A percentile compares a stretch with the other conserved stretches of the same genome.
Evolutionary conservation across 495 filamentous ascomycete genomes (phyloP).

Genomic region (Saxophila tyrrhenica): DNA sequence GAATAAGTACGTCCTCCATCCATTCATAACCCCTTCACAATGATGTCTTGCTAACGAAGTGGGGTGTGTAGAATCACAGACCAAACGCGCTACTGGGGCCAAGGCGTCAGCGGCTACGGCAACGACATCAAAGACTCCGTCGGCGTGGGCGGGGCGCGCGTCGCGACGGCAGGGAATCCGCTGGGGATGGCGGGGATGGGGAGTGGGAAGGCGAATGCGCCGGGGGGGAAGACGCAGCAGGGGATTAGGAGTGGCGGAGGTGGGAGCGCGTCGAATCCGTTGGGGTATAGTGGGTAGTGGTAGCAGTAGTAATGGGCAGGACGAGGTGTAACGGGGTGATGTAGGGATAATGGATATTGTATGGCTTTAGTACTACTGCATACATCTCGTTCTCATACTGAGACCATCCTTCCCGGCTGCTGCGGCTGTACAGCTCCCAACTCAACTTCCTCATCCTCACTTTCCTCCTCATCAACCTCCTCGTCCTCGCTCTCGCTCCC

Average conservation of each 20-base stretch:
- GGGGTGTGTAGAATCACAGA: conserved; percentile 30
- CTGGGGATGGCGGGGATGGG: conserved; percentile 28
- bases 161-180: conserved; percentile 33
- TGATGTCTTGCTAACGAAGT: background rate
- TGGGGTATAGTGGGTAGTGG: too few species aligned
- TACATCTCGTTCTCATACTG: too few species aligned
- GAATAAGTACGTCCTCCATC: conserved; percentile 19
- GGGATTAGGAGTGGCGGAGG: conserved; percentile 9
- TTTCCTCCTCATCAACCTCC: too few species aligned
- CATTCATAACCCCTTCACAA: background rate
- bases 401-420: too few species aligned
- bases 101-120: conserved; percentile 35
- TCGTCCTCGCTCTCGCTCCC: conserved; percentile 45
- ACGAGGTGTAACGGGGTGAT: too few species aligned
- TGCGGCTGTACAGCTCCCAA: too few species aligned
- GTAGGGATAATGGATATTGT: too few species aligned
- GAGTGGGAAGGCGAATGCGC: conserved; percentile 12
- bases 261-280: conserved; percentile 22
- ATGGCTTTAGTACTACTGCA: too few species aligned
- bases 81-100: conserved; percentile 31
- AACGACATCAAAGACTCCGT: conserved; percentile 39
- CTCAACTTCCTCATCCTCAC: too few species aligned
- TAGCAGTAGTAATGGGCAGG: too few species aligned
- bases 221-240: conserved; percentile 3
- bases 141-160: conserved; percentile 28